Base-by-base conservation (phyloP, 768 basidiomycete genomes). In the Tephrocybe sp. region DNA sequence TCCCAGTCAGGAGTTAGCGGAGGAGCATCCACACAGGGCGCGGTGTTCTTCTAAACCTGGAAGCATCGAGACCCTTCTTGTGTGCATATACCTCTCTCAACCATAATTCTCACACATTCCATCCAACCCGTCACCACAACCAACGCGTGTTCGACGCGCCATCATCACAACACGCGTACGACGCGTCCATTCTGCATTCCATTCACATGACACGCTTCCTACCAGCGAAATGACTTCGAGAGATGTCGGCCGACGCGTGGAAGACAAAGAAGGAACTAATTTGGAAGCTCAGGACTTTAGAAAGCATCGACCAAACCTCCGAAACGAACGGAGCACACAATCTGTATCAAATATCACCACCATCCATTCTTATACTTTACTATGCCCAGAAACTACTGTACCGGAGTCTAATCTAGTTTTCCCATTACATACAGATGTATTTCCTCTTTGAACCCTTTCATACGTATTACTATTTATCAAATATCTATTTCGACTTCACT, bases 21-120 rank as follows among this genome's bases (percentile, higher is more conserved):
- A 14, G 73, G 73, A 39, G 82, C 83, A 38, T 72, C 76, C 34
- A 65, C 73, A 15, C 75, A 71, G 24, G 83, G 77, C 38, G 73
- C 84, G 42, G 76, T 81, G 30, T 84, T 86, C 71, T 86, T 86
- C 71, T 86, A 65, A 73, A 68, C 58, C 45, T n/a, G 49, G 48
- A 52, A 43, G 55, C 49, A 45, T 47, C 57, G 43, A 48, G 37
- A 33, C 47, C 54, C 54, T n/a, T n/a, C n/a, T n/a, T n/a, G n/a
- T n/a, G n/a, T n/a, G 56, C 59, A 53, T 28, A 44, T n/a, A 43
- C 36, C 34, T 9, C 25, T 10, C 34, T 30, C 14, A 9, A 25
- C 32, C 43, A 11, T 15, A n/a, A n/a, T n/a, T n/a, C n/a, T n/a
- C n/a, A n/a, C n/a, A n/a, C n/a, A n/a, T n/a, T n/a, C n/a, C n/a